Evolutionary conservation across 2,329 filamentous ascomycete genomes (phyloP), one percentile per base, ranked within the genome.

Genomic region (Colletotrichum noveboracense): DNA sequence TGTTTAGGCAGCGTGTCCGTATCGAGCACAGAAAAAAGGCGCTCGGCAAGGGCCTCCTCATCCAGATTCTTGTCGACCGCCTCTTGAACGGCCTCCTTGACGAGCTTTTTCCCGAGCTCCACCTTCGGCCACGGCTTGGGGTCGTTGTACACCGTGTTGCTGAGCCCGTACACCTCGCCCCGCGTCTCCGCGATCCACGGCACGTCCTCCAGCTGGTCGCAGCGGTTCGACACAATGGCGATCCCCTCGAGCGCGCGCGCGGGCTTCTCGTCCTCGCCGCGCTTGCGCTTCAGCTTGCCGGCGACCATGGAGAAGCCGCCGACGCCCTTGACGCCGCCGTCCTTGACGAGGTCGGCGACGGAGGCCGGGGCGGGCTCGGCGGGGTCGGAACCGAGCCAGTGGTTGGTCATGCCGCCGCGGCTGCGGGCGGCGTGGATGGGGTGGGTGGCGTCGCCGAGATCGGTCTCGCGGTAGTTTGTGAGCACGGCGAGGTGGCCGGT

Each of bases 281-380:
- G 75, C 66, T 75, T 75, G 60, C 85, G 86, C 62, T 82, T 84
- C 78, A 94, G 84, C 79, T 91, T 92, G 10, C 91, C 91, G 77
- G 91, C 93, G n/a, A 93, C 86, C 80, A 94, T 88, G 28, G 91
- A 93, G 80, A 94, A 94, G 1, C 92, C 92, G 8, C 92, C 92
- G 18, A 93, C 90, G 66, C 90, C 91, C 79, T 89, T 89, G 26
- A 92, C 88, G 12, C 89, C 87, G 26, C 86, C 86, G 32, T 88
- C 87, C 55, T 87, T 85, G 65, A 93, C 86, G 78, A 93, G 85
- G 12, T 85, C 84, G 69, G 87, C 80, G 18, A 92, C 89, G 78
- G 91, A 91, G 5, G 88, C 82, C 36, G 85, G 82, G 3, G 90
- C 86, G 18, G 84, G 83, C 79, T 90, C 87, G n/a, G 85, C 83